Percentiles rank a stretch among this genome's conserved stretches.
phyloP scores from a whole-genome alignment of 225 moss, liverwort and hornwort species.

The Pseudisothecium myosuroides region DNA sequence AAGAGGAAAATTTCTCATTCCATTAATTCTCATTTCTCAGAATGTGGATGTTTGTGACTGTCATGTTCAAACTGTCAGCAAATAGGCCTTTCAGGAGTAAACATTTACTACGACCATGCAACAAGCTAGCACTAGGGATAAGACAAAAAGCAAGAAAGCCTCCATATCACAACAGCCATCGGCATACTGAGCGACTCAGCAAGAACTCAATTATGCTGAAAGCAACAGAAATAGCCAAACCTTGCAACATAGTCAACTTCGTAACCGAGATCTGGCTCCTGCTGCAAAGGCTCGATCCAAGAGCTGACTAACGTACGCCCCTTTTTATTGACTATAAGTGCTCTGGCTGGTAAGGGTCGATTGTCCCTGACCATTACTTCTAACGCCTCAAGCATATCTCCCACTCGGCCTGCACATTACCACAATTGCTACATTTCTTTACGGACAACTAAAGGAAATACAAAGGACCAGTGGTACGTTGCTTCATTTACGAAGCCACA shows the following conservation, averaged over 20 bases:
- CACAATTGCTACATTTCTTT: neutral
- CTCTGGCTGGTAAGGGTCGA: conserved; percentile 58
- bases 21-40: neutral
- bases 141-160: neutral
- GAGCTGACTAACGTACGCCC: conserved; percentile 90
- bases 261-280: conserved; percentile 89
- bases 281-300: conserved; percentile 92
- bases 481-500: neutral
- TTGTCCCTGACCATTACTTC: conserved; percentile 78
- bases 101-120: neutral
- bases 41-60: neutral
- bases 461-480: neutral
- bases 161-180: neutral
- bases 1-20: neutral
- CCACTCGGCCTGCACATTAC: conserved; percentile 55
- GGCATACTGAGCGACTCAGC: neutral
- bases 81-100: neutral
- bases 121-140: neutral
- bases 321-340: conserved; percentile 73
- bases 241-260: conserved; percentile 89
- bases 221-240: conserved; percentile 13
- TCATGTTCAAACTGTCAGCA: neutral
- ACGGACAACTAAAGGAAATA: neutral
- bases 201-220: neutral
- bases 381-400: conserved; percentile 67